A percentile compares a stretch with the other conserved stretches of the same genome.
These are phyloP conservation scores for Neospermospora avenae DNA, from an alignment of 2,329 filamentous ascomycete genomes.

Conservation along the genomic window DNA sequence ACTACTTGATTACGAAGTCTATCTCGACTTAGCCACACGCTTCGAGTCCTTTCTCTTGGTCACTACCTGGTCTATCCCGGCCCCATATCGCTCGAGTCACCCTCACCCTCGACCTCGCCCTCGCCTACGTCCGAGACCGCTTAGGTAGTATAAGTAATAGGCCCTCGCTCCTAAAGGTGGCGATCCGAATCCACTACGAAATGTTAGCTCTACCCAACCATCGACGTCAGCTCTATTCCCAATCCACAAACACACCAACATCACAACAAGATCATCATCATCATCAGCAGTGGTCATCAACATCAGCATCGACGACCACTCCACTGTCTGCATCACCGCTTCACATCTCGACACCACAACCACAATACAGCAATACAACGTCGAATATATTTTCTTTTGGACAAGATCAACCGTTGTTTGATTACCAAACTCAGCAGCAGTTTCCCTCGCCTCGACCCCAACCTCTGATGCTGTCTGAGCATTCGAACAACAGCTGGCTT, in stretches of 20 bases:
- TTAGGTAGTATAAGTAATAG: constrained; percentile 4
- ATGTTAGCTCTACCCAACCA: constrained; percentile 18
- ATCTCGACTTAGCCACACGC: constrained; percentile 9
- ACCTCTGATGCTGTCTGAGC: constrained; percentile 33
- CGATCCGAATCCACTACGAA: constrained; percentile 11
- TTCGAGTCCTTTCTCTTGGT: constrained; percentile 1
- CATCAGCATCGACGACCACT: constrained; percentile 3
- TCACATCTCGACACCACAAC: constrained; percentile 20
- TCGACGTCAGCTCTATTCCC: constrained; percentile 12
- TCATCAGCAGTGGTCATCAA: constrained; percentile 13
- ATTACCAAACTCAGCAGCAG: constrained; percentile 23
- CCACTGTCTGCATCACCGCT: neutral
- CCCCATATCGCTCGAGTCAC: constrained; percentile 3
- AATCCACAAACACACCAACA: constrained; percentile 9
- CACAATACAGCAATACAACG: constrained; percentile 17
- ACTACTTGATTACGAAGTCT: constrained; percentile 14
- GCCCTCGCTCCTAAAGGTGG: constrained; percentile 3
- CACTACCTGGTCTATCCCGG: neutral
- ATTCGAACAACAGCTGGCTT: constrained; percentile 29
- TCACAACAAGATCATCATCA: constrained; percentile 13
- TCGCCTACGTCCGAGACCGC: constrained; percentile 1
- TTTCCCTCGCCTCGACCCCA: constrained; percentile 20
- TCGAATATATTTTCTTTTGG: constrained; percentile 24
- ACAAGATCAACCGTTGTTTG: constrained; percentile 28
- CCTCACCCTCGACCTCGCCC: neutral